phyloP scores from a whole-genome alignment of 2,329 filamentous ascomycete genomes.

The Lecanicillium sp. region DNA sequence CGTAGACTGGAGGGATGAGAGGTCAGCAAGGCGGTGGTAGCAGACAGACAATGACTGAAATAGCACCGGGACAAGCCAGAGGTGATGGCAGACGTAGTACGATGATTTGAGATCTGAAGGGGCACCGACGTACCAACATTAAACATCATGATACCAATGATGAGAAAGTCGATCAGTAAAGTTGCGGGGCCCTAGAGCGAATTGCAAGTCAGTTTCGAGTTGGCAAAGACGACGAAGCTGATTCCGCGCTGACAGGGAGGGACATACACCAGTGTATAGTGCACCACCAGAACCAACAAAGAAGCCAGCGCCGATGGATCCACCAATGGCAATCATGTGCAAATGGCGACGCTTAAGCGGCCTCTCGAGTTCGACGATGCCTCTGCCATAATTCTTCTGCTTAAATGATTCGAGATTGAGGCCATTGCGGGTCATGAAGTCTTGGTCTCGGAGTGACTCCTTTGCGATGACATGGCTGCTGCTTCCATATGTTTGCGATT shows the following conservation, averaged over 20 bases:
- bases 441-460: conserved; percentile 14
- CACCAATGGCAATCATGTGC: conserved; percentile 55
- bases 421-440: conserved; percentile 25
- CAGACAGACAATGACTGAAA: not conserved
- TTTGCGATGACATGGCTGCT: conserved; percentile 1
- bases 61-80: too few relatives aligned
- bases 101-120: not conserved
- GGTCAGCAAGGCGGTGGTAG: not conserved
- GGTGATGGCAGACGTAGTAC: too few relatives aligned
- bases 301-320: conserved; percentile 53
- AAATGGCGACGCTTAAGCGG: conserved; percentile 48
- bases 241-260: too few relatives aligned
- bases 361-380: conserved; percentile 29
- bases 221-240: too few relatives aligned
- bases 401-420: conserved; percentile 26
- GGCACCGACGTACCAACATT: conserved; percentile 30
- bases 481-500: not conserved
- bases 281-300: conserved; percentile 51
- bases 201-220: too few relatives aligned
- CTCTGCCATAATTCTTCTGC: conserved; percentile 19
- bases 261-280: conserved; percentile 37
- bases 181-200: conserved; percentile 27
- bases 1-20: conserved; percentile 32
- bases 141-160: conserved; percentile 53
- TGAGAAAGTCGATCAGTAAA: conserved; percentile 40